These are phyloP conservation scores for Exophiala spinifera DNA, from an alignment of 2,329 filamentous ascomycete species.

Conservation along the genomic window DNA sequence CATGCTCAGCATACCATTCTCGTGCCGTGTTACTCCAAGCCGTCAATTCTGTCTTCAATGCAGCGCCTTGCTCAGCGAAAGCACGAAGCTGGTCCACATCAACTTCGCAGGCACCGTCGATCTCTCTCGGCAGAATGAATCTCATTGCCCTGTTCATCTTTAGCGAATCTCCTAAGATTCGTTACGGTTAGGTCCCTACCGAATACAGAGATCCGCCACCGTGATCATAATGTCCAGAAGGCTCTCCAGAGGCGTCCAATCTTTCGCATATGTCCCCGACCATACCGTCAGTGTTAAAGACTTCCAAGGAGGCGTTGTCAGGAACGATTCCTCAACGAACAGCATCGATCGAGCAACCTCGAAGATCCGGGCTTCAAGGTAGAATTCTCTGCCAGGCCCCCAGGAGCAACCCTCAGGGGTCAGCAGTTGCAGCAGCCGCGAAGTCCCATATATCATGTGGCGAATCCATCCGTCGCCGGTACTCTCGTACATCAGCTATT, in stretches of 20 bases:
- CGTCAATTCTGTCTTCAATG: too few relatives aligned
- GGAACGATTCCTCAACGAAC: not conserved
- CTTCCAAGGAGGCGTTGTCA: not conserved
- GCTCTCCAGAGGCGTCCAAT: not conserved
- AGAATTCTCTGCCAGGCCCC: constrained; percentile 1
- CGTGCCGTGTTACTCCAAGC: not conserved
- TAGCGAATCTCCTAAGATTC: too few relatives aligned
- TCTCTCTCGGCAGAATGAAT: too few relatives aligned
- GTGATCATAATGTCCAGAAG: not conserved
- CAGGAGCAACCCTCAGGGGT: not conserved
- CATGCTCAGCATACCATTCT: not conserved
- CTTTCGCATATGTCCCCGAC: not conserved
- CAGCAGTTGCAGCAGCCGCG: not conserved
- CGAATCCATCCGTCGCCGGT: constrained; percentile 4
- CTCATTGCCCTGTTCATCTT: too few relatives aligned
- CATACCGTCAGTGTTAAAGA: not conserved
- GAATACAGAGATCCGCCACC: not conserved
- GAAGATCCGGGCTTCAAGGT: constrained; percentile 1
- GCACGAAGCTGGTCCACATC: too few relatives aligned
- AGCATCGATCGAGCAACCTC: constrained; percentile 6
- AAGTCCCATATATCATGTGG: constrained; percentile 7
- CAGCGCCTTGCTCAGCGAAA: too few relatives aligned
- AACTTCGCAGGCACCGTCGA: not conserved
- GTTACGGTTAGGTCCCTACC: too few relatives aligned
- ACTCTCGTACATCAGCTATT: constrained; percentile 4